These are phyloP conservation scores for Xylariaceae sp. DNA, from an alignment of 2,329 filamentous ascomycete genomes.

Conservation along the genomic window DNA sequence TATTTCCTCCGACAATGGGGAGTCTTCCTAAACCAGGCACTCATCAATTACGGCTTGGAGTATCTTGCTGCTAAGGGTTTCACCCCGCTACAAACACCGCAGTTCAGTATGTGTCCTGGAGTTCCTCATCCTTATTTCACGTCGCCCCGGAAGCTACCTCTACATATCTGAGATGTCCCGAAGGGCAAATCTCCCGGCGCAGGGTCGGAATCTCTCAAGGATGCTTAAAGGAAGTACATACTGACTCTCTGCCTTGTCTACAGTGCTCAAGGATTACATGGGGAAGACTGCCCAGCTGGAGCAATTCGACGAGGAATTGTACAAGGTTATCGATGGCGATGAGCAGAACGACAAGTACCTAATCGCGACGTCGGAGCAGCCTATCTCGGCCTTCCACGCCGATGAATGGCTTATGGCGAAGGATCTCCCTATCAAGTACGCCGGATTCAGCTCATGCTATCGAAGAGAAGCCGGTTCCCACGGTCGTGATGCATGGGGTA, in stretches of 20 bases:
- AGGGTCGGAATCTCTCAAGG: no score
- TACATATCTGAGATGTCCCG: not conserved
- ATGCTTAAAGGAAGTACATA: not conserved
- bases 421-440: slow-evolving; percentile 88
- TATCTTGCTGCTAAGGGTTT: slow-evolving; percentile 83
- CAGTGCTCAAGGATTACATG: slow-evolving; percentile 87
- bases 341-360: slow-evolving; percentile 83
- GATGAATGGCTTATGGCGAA: slow-evolving; percentile 88
- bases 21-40: slow-evolving; percentile 86
- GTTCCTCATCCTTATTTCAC: not conserved
- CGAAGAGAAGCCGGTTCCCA: slow-evolving; percentile 92
- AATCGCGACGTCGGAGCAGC: slow-evolving; percentile 87
- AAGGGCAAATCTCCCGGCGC: no score
- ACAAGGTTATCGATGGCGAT: slow-evolving; percentile 91
- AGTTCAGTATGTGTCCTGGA: slow-evolving; percentile 60
- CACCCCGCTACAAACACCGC: slow-evolving; percentile 81
- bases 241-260: not conserved
- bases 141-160: not conserved
- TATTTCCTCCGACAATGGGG: slow-evolving; percentile 92
- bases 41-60: slow-evolving; percentile 93
- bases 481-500: slow-evolving; percentile 93
- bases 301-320: slow-evolving; percentile 96
- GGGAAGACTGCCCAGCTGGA: slow-evolving; percentile 96
- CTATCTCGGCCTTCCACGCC: slow-evolving; percentile 88
- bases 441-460: slow-evolving; percentile 94